These are phyloP conservation scores for Licmophora abbreviata DNA, from an alignment of 108 stramenopile species.

Conservation along the genomic window DNA sequence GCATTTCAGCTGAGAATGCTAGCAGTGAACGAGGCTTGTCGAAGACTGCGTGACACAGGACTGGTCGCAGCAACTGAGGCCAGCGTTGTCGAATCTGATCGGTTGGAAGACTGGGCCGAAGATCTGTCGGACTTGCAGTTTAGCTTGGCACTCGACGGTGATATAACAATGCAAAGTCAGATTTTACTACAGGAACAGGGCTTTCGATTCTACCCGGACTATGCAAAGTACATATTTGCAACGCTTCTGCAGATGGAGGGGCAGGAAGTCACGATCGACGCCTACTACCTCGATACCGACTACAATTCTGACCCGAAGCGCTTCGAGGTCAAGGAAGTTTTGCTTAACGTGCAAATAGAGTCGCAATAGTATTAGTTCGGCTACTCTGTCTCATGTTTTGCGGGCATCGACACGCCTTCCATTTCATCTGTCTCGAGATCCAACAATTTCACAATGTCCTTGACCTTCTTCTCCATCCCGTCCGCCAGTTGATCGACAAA, in stretches of 20 bases:
- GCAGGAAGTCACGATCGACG: constrained; percentile 35
- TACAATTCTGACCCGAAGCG: constrained; percentile 81
- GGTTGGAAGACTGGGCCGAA: constrained; percentile 35
- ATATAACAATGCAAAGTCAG: constrained; percentile 61
- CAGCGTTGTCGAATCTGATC: constrained; percentile 11
- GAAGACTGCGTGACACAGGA: constrained; percentile 6
- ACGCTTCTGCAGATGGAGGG: constrained; percentile 8
- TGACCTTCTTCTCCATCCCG: constrained; percentile 79
- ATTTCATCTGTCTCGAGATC: constrained; percentile 79
- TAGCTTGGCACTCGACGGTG: constrained; percentile 61
- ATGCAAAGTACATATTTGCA: constrained; percentile 31
- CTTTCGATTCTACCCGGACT: constrained; percentile 67
- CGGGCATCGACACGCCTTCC: constrained; percentile 33
- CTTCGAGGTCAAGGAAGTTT: constrained; percentile 76
- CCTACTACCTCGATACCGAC: constrained; percentile 82
- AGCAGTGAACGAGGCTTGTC: constrained; percentile 1
- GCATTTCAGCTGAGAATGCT: constrained; percentile 1
- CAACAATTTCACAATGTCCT: constrained; percentile 67
- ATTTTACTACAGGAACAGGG: constrained; percentile 77
- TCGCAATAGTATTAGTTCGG: constrained; percentile 17
- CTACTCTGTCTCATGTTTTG: constrained; percentile 38
- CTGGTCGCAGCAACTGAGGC: constrained; percentile 16
- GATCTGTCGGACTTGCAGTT: constrained; percentile 45
- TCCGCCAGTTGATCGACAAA: constrained; percentile 77
- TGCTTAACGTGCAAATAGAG: constrained; percentile 69